These are phyloP conservation scores for Cicer pinnatifidum DNA, from an alignment of 306 rosid species.

Conservation along the genomic window DNA sequence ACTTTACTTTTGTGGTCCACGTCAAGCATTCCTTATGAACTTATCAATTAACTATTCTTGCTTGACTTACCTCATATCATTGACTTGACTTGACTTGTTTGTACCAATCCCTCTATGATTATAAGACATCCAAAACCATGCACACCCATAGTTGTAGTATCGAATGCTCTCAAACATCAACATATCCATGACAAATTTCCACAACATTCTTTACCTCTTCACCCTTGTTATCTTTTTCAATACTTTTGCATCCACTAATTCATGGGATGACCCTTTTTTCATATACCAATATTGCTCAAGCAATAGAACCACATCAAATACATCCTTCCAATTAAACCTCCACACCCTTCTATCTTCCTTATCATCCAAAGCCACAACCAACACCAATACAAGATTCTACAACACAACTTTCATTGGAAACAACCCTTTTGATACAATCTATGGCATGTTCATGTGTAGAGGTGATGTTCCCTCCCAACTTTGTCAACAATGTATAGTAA, in stretches of 20 bases:
- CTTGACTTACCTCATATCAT: not conserved
- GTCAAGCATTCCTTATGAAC: not conserved
- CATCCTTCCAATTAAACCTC: slow-evolving; percentile 8
- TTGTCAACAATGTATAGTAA: slow-evolving; percentile 3
- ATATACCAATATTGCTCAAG: slow-evolving; percentile 3
- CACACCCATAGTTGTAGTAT: not conserved
- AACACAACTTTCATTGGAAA: slow-evolving; percentile 14
- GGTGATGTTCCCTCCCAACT: slow-evolving; percentile 28
- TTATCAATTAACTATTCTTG: not conserved
- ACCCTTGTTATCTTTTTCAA: not conserved
- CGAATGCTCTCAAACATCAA: not conserved
- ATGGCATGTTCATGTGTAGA: slow-evolving; percentile 31
- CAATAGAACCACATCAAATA: not conserved
- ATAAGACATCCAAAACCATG: not conserved
- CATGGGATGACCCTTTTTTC: slow-evolving; percentile 26
- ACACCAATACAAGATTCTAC: not conserved
- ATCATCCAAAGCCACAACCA: slow-evolving; percentile 6
- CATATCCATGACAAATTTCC: not conserved
- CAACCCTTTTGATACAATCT: slow-evolving; percentile 10
- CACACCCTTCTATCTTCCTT: slow-evolving; percentile 4
- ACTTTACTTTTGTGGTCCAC: not conserved
- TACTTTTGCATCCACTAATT: slow-evolving; percentile 4
- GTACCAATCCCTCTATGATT: not conserved
- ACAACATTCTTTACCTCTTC: not conserved
- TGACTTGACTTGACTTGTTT: not conserved